Conservation (phyloP, 2,329 filamentous ascomycete genomes). For the Aureobasidium sp. region DNA sequence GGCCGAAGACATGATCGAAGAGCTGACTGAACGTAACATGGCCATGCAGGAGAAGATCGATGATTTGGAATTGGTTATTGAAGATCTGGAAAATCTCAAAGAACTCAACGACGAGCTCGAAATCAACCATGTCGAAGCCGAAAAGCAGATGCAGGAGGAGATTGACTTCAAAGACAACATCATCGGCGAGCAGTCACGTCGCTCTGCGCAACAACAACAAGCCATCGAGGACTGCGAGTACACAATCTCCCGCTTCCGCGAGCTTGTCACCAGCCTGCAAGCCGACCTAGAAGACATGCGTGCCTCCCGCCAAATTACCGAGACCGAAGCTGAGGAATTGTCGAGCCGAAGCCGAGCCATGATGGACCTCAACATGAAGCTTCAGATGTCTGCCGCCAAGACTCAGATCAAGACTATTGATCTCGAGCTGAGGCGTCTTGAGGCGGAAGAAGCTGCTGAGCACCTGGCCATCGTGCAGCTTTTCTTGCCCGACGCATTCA, state of each 20-base stretch:
- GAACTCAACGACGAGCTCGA: conserved; percentile 95
- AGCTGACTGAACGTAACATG: conserved; percentile 82
- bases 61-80: conserved; percentile 71
- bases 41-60: conserved; percentile 74
- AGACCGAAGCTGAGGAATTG: conserved; percentile 86
- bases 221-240: conserved; percentile 82
- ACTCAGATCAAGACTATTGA: conserved; percentile 93
- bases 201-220: conserved; percentile 69
- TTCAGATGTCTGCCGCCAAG: conserved; percentile 84
- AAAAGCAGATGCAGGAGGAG: conserved; percentile 91
- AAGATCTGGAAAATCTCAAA: conserved; percentile 81
- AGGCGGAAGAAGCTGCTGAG: conserved; percentile 81
- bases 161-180: conserved; percentile 81
- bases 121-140: conserved; percentile 83
- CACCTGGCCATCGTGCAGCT: conserved; percentile 83
- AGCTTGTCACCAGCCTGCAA: conserved; percentile 79
- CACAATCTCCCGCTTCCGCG: conserved; percentile 79
- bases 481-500: conserved; percentile 80
- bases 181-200: conserved; percentile 72
- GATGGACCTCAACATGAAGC: conserved; percentile 92
- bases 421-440: conserved; percentile 75
- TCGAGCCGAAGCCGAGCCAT: conserved; percentile 84
- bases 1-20: conserved; percentile 90
- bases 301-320: conserved; percentile 84
- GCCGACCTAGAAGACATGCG: conserved; percentile 85